These are phyloP conservation scores for Coniophora puteana DNA, from an alignment of 1,284 basidiomycete species.

Conservation along the genomic window DNA sequence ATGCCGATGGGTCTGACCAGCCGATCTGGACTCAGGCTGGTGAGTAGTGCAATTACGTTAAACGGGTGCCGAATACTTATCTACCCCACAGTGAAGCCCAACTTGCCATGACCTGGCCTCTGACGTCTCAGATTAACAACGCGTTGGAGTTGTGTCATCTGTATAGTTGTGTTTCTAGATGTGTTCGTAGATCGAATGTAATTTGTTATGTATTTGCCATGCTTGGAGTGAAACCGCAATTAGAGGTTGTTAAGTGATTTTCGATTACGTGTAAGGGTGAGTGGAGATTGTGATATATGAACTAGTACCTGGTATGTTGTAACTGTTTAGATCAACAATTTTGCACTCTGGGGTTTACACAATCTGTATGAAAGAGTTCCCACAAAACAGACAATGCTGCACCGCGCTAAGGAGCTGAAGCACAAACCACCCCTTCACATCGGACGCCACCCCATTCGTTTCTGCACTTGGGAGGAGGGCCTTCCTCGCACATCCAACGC, in stretches of 20 bases:
- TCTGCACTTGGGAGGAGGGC: constrained; percentile 49
- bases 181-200: no score
- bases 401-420: constrained; percentile 62
- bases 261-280: no score
- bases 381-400: constrained; percentile 61
- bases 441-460: constrained; percentile 35
- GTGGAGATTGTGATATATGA: no score
- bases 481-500: constrained; percentile 67
- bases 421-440: constrained; percentile 57
- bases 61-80: no score
- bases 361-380: constrained; percentile 59
- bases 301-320: constrained; percentile 28
- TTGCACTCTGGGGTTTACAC: constrained; percentile 33
- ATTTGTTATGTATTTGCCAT: no score
- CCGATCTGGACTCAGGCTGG: constrained; percentile 21
- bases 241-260: no score
- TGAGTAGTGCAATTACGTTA: no score
- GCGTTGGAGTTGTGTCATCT: no score
- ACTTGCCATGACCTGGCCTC: no score
- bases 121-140: constrained; percentile 28
- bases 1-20: constrained; percentile 29
- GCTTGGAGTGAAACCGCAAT: no score
- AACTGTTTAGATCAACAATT: constrained; percentile 31
- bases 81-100: no score
- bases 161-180: no score